phyloP scores from a whole-genome alignment of 2,329 filamentous ascomycete genomes.

The Fusarium succisae region DNA sequence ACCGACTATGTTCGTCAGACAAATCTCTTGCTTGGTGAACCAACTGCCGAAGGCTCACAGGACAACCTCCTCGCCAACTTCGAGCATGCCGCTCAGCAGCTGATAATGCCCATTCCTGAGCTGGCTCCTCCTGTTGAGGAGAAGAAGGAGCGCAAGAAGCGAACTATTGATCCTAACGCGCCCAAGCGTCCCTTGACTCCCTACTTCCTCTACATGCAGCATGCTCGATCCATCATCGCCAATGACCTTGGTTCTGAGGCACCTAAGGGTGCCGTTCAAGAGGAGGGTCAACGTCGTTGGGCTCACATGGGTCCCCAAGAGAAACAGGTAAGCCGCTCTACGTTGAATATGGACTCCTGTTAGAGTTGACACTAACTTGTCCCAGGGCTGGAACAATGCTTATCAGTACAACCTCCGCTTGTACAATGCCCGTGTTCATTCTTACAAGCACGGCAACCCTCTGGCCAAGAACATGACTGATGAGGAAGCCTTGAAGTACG shows the following conservation, averaged over 20 bases:
- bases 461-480: slow-evolving; percentile 69
- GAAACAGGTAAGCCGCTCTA: slow-evolving; percentile 63
- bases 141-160: slow-evolving; percentile 92
- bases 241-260: slow-evolving; percentile 78
- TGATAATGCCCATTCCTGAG: slow-evolving; percentile 54
- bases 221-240: slow-evolving; percentile 84
- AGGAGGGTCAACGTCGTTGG: slow-evolving; percentile 89
- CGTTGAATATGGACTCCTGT: neutral
- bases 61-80: slow-evolving; percentile 60
- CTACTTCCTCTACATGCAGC: slow-evolving; percentile 94
- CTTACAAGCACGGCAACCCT: slow-evolving; percentile 69
- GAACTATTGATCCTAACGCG: slow-evolving; percentile 87
- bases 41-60: slow-evolving; percentile 58
- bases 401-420: slow-evolving; percentile 74
- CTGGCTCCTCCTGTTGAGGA: slow-evolving; percentile 63
- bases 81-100: slow-evolving; percentile 60
- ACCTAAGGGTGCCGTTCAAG: slow-evolving; percentile 86
- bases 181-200: slow-evolving; percentile 94
- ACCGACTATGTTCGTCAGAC: slow-evolving; percentile 89
- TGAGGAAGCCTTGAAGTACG: slow-evolving; percentile 67
- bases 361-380: neutral
- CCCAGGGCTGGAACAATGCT: slow-evolving; percentile 69
- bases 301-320: slow-evolving; percentile 76
- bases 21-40: slow-evolving; percentile 79
- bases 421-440: slow-evolving; percentile 72